Conservation (phyloP, 2,329 filamentous ascomycete genomes). For the Penicillium palitans region DNA sequence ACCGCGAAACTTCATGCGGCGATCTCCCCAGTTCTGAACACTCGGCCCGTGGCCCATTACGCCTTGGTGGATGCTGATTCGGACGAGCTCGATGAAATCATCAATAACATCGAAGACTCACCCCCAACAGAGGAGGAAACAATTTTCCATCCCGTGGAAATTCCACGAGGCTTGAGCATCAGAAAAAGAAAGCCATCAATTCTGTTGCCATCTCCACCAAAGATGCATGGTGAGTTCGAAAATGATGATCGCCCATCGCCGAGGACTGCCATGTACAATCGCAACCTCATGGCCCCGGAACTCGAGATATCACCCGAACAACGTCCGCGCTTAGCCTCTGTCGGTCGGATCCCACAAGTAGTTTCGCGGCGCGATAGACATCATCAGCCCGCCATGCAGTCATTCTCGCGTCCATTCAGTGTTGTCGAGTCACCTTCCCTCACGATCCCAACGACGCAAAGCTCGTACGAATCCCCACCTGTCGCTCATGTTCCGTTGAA, state of each 20-base stretch:
- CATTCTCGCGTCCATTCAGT: conserved; percentile 82
- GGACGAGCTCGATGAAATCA: conserved; percentile 42
- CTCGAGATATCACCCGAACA: conserved; percentile 28
- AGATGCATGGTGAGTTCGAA: conserved; percentile 35
- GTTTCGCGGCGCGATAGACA: conserved; percentile 64
- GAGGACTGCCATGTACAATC: conserved; percentile 38
- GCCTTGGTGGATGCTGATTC: conserved; percentile 54
- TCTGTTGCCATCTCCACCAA: conserved; percentile 46
- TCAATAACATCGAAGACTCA: conserved; percentile 41
- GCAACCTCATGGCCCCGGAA: conserved; percentile 21
- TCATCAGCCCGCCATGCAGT: conserved; percentile 69
- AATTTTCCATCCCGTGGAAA: conserved; percentile 21
- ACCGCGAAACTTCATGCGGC: conserved; percentile 42
- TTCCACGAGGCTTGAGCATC: conserved; percentile 33
- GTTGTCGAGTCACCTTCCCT: conserved; percentile 46
- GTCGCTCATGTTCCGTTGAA: conserved; percentile 23
- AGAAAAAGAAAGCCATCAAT: conserved; percentile 40
- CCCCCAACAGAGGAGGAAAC: conserved; percentile 42
- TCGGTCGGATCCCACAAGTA: conserved; percentile 83
- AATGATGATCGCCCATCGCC: conserved; percentile 36
- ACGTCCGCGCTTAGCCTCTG: conserved; percentile 68
- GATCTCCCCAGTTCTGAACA: conserved; percentile 39
- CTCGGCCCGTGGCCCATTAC: conserved; percentile 58
- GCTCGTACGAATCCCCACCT: conserved; percentile 26
- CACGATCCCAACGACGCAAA: conserved; percentile 29